Evolutionary conservation across 768 basidiomycete genomes (phyloP).

Genomic region (Baorangia bicolor): DNA sequence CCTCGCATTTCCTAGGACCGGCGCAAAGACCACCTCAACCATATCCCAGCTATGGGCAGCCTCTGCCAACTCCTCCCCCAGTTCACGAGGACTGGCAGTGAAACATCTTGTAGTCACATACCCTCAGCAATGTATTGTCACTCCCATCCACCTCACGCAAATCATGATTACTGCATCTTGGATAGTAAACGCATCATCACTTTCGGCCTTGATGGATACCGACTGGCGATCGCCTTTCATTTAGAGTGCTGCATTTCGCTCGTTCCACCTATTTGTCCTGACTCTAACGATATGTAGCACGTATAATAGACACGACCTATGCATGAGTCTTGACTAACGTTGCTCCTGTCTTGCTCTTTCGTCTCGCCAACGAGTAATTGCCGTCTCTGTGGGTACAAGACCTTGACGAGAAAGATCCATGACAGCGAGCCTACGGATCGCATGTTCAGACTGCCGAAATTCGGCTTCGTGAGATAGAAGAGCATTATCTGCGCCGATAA

Average conservation of each 20-base stretch:
- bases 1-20: slow-evolving; percentile 39
- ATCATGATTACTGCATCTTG: slow-evolving; percentile 10
- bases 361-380: slow-evolving; percentile 77
- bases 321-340: slow-evolving; percentile 1
- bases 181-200: slow-evolving; percentile 9
- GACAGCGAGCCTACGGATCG: slow-evolving; percentile 69
- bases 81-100: slow-evolving; percentile 29
- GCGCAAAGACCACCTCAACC: slow-evolving; percentile 42
- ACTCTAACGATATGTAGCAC: slow-evolving; percentile 11
- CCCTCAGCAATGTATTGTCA: slow-evolving; percentile 16
- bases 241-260: slow-evolving; percentile 22
- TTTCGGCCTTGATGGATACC: slow-evolving; percentile 1
- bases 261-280: background rate
- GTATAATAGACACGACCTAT: slow-evolving; percentile 8
- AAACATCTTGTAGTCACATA: slow-evolving; percentile 16
- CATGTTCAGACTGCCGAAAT: slow-evolving; percentile 65
- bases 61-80: slow-evolving; percentile 26
- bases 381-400: slow-evolving; percentile 77
- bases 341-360: slow-evolving; percentile 32
- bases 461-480: slow-evolving; percentile 67
- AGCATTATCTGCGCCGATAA: slow-evolving; percentile 75
- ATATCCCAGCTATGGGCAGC: slow-evolving; percentile 32
- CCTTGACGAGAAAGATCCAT: slow-evolving; percentile 74
- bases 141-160: slow-evolving; percentile 8
- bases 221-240: background rate